Evolutionary conservation across 2,329 filamentous ascomycete genomes (phyloP), one percentile per base, ranked within the genome.

Genomic region (Fusarium nisikadoi): DNA sequence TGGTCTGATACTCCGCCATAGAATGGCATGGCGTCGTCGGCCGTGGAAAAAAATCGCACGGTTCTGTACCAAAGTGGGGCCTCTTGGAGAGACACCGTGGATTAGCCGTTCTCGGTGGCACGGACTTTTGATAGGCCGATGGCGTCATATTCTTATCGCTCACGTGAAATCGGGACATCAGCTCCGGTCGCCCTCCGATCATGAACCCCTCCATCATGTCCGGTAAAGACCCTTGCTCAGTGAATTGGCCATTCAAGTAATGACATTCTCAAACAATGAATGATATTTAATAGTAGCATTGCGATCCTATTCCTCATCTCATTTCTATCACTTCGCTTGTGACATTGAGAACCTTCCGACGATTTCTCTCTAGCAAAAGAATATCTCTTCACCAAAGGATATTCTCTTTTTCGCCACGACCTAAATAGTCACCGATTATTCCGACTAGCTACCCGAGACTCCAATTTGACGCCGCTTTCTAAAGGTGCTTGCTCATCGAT

Each of bases 401-500:
- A 58, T 58, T 49, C 20, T 29, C 17, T 41, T 43, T 50, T 68
- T 73, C 54, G 70, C 70, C 65, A 71, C 64, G 41, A 54, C 52
- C 54, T 42, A 33, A 36, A 27, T 39, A 65, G 27, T 50, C 59
- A 12, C 46, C 60, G 57, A 62, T 55, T 59, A 46, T 46, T 68
- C 69, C 53, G 45, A 66, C 53, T 63, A 69, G 65, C 45, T 60
- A 68, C 56, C 62, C 54, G 62, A 62, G 42, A 69, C 56, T 25
- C 23, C 41, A 71, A 79, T 70, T 70, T 70, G 76, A 79, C 74
- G 65, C 81, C 70, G 83, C 83, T 68, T 85, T 85, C 85, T 73
- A 89, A 87, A 84, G 87, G 86, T 79, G 79, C 57, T 46, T 83
- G 79, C 70, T 71, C 74, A 59, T 82, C 79, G 62, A 67, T 81